A percentile compares a stretch with the other conserved stretches of the same genome.
Evolutionary conservation across 331 rosid species (phyloP).

Genomic region (Ulmus americana): DNA sequence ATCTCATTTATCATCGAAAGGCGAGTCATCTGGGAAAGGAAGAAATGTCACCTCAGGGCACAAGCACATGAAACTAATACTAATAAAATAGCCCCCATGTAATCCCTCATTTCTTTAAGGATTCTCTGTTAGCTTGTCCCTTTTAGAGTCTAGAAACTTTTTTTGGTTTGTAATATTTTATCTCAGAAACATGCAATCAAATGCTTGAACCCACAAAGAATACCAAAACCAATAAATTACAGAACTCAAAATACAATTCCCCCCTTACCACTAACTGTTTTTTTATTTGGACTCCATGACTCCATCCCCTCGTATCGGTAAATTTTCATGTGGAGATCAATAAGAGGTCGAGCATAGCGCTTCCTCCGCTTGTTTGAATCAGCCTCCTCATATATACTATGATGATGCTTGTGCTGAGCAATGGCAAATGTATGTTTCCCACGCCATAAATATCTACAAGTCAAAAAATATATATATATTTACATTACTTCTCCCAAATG

Average conservation of each 20-base stretch:
- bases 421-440: slow-evolving; percentile 83
- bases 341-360: slow-evolving; percentile 95
- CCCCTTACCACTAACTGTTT: slow-evolving; percentile 72
- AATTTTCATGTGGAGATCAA: slow-evolving; percentile 95
- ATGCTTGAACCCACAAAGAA: background rate
- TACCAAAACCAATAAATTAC: slow-evolving; percentile 10
- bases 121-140: no score
- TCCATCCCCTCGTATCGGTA: slow-evolving; percentile 86
- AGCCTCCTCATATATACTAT: slow-evolving; percentile 83
- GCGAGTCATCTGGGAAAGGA: background rate
- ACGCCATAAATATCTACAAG: slow-evolving; percentile 80
- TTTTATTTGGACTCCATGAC: slow-evolving; percentile 66
- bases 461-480: slow-evolving; percentile 10
- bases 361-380: slow-evolving; percentile 94
- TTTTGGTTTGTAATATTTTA: no score
- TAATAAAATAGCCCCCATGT: no score
- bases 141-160: no score
- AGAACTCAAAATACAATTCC: slow-evolving; percentile 10
- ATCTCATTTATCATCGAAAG: background rate
- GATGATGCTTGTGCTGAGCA: slow-evolving; percentile 95
- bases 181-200: background rate
- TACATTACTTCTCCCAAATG: background rate
- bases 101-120: no score
- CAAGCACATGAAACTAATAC: background rate
- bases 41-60: background rate